Base-by-base conservation (phyloP, 75 land plant species). In the Cunninghamia lanceolata region DNA sequence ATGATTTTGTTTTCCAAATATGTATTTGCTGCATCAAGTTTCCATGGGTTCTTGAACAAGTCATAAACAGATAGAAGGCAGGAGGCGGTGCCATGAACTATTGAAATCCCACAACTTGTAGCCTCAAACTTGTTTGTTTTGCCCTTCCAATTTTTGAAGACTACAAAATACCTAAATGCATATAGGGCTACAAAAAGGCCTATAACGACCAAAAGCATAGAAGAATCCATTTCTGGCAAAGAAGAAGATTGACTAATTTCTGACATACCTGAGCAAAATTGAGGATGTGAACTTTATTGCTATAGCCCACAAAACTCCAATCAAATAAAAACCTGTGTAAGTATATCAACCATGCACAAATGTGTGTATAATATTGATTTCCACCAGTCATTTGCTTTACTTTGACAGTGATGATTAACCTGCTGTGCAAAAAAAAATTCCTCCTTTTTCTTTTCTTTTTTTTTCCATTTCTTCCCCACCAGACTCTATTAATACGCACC, bases 71-170 rank as follows among this genome's bases (percentile, higher is more conserved):
- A 83, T 71, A 89, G 35, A 47, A 71, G 40, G 19, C 85, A 84
- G 28, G 86, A 78, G n/a, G 78, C 82, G 4, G 87, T 78, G 32
- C 91, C 91, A 79, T 90, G 91, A 40, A 74, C 38, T 47, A 90
- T n/a, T 4, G 91, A 90, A 8, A 87, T 89, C 3, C 86, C 59
- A 79, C 90, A 91, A 82, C 92, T 91, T 21, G 90, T 86, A 47
- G 92, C 92, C 68, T 91, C 92, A 78, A 85, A 84, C 35, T 90
- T 28, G 30, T 7, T 38, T n/a, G n/a, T n/a, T 4, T 30, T 28
- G 8, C 74, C 74, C 85, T 66, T 84, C 74, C 70, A 84, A 1
- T 68, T 68, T 28, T 39, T 38, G 43, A 59, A 68, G 77, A 68
- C 17, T 14, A 84, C 16, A 40, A 84, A 42, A 39, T 50, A 82